Conservation (phyloP, 495 filamentous ascomycete species). For the Aspergillus panamensis region DNA sequence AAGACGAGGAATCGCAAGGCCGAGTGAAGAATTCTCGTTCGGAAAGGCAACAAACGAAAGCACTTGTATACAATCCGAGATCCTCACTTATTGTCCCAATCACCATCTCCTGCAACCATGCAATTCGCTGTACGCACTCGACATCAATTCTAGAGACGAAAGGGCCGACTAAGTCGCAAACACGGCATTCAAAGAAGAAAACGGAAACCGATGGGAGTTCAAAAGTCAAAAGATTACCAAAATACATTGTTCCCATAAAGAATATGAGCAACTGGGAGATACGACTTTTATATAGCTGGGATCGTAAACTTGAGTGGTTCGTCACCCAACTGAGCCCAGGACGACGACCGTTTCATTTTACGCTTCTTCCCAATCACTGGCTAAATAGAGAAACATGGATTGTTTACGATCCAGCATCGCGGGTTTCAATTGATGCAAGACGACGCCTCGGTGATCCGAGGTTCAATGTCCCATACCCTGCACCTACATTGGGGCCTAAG, state of each 20-base stretch:
- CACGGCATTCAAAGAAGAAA: neutral
- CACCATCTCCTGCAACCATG: no score
- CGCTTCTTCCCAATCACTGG: slow-evolving; percentile 44
- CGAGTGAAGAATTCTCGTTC: neutral
- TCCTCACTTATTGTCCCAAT: no score
- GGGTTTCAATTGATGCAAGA: slow-evolving; percentile 33
- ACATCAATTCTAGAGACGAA: neutral
- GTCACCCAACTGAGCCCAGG: slow-evolving; percentile 39
- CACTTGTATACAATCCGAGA: no score
- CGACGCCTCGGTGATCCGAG: slow-evolving; percentile 38
- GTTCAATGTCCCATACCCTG: slow-evolving; percentile 33
- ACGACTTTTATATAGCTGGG: slow-evolving; percentile 31
- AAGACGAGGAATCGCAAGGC: neutral
- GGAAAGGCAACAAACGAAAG: neutral
- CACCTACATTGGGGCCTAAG: slow-evolving; percentile 16
- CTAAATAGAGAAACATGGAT: slow-evolving; percentile 41
- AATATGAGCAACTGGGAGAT: slow-evolving; percentile 38
- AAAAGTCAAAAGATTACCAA: neutral
- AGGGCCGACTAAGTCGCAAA: neutral
- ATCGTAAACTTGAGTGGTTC: slow-evolving; percentile 42
- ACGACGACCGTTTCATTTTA: slow-evolving; percentile 42
- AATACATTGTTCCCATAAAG: neutral
- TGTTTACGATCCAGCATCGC: slow-evolving; percentile 38
- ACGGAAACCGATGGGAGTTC: neutral
- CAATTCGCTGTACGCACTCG: no score